Evolutionary conservation across 257 asterid species (phyloP).

Genomic region (Prunella vulgaris): DNA sequence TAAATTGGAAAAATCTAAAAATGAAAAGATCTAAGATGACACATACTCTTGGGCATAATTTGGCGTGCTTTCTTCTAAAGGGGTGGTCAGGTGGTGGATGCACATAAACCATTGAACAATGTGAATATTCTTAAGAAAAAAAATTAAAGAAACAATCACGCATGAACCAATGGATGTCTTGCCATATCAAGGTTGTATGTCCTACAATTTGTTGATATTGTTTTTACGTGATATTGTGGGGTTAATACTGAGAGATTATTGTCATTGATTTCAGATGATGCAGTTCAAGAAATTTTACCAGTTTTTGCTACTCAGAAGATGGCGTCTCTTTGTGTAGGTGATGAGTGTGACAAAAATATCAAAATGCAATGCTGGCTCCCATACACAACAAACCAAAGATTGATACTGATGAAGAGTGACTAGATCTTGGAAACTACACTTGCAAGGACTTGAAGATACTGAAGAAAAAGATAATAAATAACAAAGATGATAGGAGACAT

Average conservation of each 20-base stretch:
- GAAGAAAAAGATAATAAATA: constrained; percentile 22
- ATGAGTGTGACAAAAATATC: background rate
- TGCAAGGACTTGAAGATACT: constrained; percentile 13
- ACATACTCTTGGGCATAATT: no score
- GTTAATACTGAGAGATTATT: background rate
- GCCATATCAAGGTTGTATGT: constrained; percentile 6
- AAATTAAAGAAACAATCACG: no score
- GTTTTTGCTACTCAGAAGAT: constrained; percentile 17
- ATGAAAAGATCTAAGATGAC: constrained; percentile 23
- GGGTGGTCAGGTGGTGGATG: no score
- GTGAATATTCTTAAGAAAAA: no score
- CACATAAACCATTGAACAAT: no score
- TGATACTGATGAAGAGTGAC: constrained; percentile 29
- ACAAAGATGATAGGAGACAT: constrained; percentile 9
- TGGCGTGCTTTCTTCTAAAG: no score
- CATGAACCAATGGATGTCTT: background rate
- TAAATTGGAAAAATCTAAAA: constrained; percentile 13
- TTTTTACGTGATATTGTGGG: background rate
- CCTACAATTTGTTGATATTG: background rate
- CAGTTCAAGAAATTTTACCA: constrained; percentile 3
- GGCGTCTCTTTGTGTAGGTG: constrained; percentile 14
- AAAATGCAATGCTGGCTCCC: background rate
- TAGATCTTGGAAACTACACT: constrained; percentile 32
- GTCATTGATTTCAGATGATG: constrained; percentile 16
- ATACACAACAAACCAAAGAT: constrained; percentile 21